phyloP scores from a whole-genome alignment of 2,329 filamentous ascomycete genomes.

The Cladophialophora bantiana region DNA sequence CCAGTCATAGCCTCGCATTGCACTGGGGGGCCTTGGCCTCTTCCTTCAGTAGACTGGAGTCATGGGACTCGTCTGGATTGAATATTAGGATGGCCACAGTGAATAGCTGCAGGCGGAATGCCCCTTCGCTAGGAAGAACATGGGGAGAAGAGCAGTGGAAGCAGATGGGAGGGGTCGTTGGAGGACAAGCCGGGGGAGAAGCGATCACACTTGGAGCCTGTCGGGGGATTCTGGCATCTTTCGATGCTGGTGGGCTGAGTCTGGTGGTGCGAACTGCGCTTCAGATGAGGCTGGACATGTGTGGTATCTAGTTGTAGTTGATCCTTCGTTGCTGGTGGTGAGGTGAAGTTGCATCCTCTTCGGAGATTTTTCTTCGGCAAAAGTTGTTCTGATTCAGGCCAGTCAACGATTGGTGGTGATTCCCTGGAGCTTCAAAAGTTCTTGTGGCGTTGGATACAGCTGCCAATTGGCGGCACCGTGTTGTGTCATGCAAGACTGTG shows the following conservation, averaged over 20 bases:
- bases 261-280: not conserved
- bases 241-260: not conserved
- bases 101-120: not conserved
- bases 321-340: not conserved
- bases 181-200: not conserved
- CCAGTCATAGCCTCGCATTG: not conserved
- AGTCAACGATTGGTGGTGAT: slow-evolving; percentile 4
- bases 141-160: not conserved
- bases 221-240: not conserved
- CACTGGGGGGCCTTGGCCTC: not conserved
- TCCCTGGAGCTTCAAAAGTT: not conserved
- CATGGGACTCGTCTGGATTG: not conserved
- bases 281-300: not conserved
- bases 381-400: not conserved
- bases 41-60: not conserved
- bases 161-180: not conserved
- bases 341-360: too few relatives aligned
- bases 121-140: not conserved
- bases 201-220: not conserved
- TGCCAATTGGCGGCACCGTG: not conserved
- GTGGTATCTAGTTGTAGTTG: not conserved
- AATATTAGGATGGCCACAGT: slow-evolving; percentile 1
- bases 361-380: not conserved
- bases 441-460: slow-evolving; percentile 15
- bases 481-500: too few relatives aligned